Conservation (phyloP, 805 yeast species). For the Grigorovia humatica region DNA sequence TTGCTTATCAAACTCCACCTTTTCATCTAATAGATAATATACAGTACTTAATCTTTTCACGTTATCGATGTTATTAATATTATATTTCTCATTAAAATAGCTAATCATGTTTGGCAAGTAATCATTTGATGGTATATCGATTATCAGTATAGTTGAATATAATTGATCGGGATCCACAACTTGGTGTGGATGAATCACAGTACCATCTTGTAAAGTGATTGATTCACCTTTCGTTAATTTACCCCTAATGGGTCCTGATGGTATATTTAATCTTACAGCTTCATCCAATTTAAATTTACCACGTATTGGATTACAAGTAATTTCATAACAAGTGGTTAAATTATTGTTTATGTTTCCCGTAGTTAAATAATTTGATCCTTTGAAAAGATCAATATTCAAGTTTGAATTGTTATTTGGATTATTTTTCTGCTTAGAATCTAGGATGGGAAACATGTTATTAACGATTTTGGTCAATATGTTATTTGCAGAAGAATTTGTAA, state of each 20-base stretch:
- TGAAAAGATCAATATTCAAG: slow-evolving; percentile 31
- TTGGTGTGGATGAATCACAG: slow-evolving; percentile 50
- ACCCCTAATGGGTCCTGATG: slow-evolving; percentile 50
- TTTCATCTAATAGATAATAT: slow-evolving; percentile 69
- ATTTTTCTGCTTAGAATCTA: slow-evolving; percentile 29
- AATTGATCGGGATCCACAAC: slow-evolving; percentile 55
- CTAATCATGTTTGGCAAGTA: slow-evolving; percentile 31
- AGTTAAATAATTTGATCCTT: slow-evolving; percentile 15
- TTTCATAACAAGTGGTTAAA: slow-evolving; percentile 53
- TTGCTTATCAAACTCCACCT: slow-evolving; percentile 34
- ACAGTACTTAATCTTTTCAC: slow-evolving; percentile 35
- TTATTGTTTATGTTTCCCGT: slow-evolving; percentile 1
- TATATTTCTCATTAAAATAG: neutral
- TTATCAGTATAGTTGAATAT: slow-evolving; percentile 50
- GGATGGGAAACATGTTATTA: slow-evolving; percentile 48
- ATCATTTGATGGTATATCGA: slow-evolving; percentile 57
- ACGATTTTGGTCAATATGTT: slow-evolving; percentile 25
- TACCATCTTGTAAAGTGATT: slow-evolving; percentile 51
- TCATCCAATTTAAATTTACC: slow-evolving; percentile 64
- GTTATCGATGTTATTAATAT: neutral
- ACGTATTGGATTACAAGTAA: slow-evolving; percentile 54
- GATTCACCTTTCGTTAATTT: slow-evolving; percentile 49
- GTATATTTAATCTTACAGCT: slow-evolving; percentile 62
- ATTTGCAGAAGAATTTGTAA: neutral
- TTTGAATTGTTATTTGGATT: slow-evolving; percentile 31